These are phyloP conservation scores for Dovyalis caffra DNA, from an alignment of 345 rosid species.

Conservation along the genomic window DNA sequence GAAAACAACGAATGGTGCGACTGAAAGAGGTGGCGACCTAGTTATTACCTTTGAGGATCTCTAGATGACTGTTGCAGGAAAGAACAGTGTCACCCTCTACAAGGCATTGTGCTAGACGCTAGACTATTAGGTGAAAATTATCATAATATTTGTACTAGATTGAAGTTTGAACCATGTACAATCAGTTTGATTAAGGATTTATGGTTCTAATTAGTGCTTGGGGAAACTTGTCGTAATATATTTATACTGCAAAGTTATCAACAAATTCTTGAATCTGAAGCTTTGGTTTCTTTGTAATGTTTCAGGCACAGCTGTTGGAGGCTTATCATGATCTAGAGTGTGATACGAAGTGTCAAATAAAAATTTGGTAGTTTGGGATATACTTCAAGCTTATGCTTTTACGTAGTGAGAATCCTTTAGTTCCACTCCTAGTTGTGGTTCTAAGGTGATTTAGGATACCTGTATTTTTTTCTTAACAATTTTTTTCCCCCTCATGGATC, in stretches of 20 bases:
- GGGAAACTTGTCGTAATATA: no score
- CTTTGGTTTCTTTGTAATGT: constrained; percentile 10
- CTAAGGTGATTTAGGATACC: constrained; percentile 47
- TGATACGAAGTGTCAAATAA: constrained; percentile 22
- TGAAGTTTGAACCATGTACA: background rate
- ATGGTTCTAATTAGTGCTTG: background rate
- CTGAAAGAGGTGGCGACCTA: background rate
- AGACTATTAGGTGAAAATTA: background rate
- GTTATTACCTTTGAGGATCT: background rate
- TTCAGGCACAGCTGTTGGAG: constrained; percentile 40
- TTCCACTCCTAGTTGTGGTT: constrained; percentile 31
- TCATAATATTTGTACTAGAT: no score
- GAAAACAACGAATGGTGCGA: background rate
- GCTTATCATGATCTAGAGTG: constrained; percentile 15
- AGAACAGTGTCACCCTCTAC: background rate
- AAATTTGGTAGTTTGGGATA: constrained; percentile 22
- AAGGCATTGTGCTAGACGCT: background rate
- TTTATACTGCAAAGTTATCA: background rate
- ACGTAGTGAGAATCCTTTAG: constrained; percentile 50
- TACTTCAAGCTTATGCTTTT: constrained; percentile 13
- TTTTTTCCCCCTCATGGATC: background rate
- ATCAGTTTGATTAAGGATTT: background rate
- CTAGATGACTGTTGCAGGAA: background rate
- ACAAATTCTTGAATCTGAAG: constrained; percentile 1
- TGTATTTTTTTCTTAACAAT: constrained; percentile 3